These are phyloP conservation scores for Halenospora varia DNA, from an alignment of 495 filamentous ascomycete genomes.

Conservation along the genomic window DNA sequence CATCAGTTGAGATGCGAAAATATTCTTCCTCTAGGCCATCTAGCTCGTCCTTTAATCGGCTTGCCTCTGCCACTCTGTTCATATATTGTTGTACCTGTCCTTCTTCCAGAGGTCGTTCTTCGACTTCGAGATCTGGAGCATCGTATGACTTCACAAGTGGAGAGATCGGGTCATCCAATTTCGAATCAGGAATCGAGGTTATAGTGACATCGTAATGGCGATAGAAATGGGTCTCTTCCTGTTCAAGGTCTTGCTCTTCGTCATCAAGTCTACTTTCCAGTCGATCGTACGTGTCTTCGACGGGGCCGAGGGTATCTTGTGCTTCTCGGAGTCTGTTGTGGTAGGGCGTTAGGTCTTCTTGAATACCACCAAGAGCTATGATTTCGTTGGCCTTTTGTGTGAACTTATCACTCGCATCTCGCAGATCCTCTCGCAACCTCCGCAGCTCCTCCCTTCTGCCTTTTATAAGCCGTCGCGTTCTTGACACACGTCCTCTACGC, in stretches of 20 bases:
- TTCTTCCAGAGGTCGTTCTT: conserved; percentile 3
- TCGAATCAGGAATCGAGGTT: not conserved
- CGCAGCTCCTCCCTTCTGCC: conserved; percentile 2
- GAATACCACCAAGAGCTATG: conserved; percentile 1
- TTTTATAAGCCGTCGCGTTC: conserved; percentile 11
- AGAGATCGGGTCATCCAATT: conserved; percentile 7
- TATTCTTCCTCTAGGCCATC: conserved; percentile 19
- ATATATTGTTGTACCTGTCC: conserved; percentile 13
- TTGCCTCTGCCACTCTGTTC: conserved; percentile 7
- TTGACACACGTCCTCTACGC: conserved; percentile 9
- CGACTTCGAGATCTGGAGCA: conserved; percentile 4
- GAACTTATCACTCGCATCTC: conserved; percentile 6
- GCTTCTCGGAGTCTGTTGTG: conserved; percentile 9
- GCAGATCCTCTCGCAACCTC: conserved; percentile 1
- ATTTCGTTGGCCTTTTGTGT: conserved; percentile 8
- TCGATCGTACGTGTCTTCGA: conserved; percentile 15
- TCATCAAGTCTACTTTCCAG: conserved; percentile 15
- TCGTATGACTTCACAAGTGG: conserved; percentile 10
- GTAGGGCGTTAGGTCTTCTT: conserved; percentile 3
- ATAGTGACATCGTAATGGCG: not conserved
- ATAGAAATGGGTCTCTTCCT: conserved; percentile 22
- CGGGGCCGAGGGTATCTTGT: conserved; percentile 17
- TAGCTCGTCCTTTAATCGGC: conserved; percentile 9
- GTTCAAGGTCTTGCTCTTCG: conserved; percentile 18
- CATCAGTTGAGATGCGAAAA: conserved; percentile 9